Evolutionary conservation across 2,329 filamentous ascomycete species (phyloP), one percentile per base, ranked within the genome.

Genomic region (Scleromitrula shiraiana): DNA sequence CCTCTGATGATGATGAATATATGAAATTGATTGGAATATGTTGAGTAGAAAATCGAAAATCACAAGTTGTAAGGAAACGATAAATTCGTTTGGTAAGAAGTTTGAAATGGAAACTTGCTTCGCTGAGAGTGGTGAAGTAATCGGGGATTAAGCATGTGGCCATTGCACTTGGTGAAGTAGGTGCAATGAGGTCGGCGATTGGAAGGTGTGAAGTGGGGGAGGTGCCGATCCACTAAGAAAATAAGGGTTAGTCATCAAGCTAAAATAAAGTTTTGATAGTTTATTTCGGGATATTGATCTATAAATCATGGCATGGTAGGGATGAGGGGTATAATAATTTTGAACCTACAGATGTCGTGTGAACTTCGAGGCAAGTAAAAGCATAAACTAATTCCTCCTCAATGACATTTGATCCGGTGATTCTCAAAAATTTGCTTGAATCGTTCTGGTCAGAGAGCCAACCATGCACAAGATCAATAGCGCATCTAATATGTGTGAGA

Each of bases 311-410:
- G 15, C 5, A n/a, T 7, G 9, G 10, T 8, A 19, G n/a, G 5
- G n/a, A n/a, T n/a, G n/a, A n/a, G n/a, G n/a, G n/a, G n/a, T n/a
- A 17, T 17, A 10, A 7, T 7, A 24, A 5, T 12, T 2, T 17
- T 40, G n/a, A n/a, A 19, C 37, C 8, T 27, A 19, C 22, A 14
- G 24, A 17, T 26, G 19, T 6, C 5, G 27, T 6, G 39, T 40
- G 23, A 14, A 46, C 51, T 17, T 58, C 54, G 5, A 59, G 39
- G 5, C 50, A 47, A 22, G 53, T 36, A 29, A 56, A 59, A 3
- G 48, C 36, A 3, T 44, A 49, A 5, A 55, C 20, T 14, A 58
- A 24, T 30, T 50, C 51, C 15, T 55, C 37, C 17, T 55, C 56
- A 8, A 58, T 26, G 10, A 37, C 26, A 3, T 36, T 36, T 2